Base-by-base conservation (phyloP, 441 rosid genomes). In the Arabidopsis hybrid region DNA sequence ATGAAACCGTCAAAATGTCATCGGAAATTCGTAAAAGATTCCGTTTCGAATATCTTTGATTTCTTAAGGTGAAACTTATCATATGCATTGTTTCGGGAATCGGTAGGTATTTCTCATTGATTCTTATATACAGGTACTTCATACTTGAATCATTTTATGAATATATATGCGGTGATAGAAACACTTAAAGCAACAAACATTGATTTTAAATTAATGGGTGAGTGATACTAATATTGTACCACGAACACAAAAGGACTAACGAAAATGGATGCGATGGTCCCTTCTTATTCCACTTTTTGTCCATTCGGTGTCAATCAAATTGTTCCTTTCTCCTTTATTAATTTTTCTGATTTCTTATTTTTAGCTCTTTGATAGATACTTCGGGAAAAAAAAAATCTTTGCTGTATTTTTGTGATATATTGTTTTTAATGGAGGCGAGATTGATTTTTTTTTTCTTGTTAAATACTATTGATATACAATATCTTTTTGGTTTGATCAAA, bases 241-340 rank as follows among this genome's bases (percentile, higher is more conserved):
- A 72, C 49, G 53, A 64, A 65, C 64, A 64, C 57, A 46, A 73
- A 56, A 51, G 38, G 16, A 50, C 64, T 49, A 64, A 6, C 40
- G 61, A 21, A 71, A 49, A 65, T 64, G 67, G 69, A 61, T 53
- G 51, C 57, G 39, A 81, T 79, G 85, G 82, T 85, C 83, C 83
- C 79, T 63, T 74, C 71, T 64, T 52, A 65, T 65, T 58, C 60
- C 59, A 53, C 67, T 36, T 46, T 81, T 79, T 83, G 75, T 77
- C 76, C 72, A 75, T 69, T 78, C 60, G 42, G 47, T 81, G 79
- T 77, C 86, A 76, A 67, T 77, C 78, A 65, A 72, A 72, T 75
- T 78, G 74, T 79, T 82, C 75, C 57, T 60, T 79, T 72, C 71
- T 73, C 56, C 73, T 76, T 77, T 57, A 11, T 65, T 29, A 75